A percentile compares a stretch with the other conserved stretches of the same genome.
These are phyloP conservation scores for Wilcoxina mikolae DNA, from an alignment of 495 filamentous ascomycete species.

Conservation along the genomic window DNA sequence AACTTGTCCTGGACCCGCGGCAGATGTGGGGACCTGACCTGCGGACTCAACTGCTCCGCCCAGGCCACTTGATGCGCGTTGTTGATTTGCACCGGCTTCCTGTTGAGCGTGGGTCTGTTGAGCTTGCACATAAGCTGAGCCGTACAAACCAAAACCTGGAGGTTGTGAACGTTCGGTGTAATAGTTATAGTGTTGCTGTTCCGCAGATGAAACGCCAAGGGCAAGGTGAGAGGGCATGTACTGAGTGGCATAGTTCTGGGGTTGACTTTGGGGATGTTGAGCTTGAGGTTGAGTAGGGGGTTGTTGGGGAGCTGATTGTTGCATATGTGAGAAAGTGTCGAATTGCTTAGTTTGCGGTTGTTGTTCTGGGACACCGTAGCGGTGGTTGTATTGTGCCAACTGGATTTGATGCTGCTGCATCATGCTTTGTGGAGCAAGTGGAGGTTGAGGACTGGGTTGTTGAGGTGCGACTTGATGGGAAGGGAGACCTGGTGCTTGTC, in stretches of 20 bases:
- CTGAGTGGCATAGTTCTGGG: slow-evolving; percentile 54
- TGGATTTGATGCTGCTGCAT: slow-evolving; percentile 31
- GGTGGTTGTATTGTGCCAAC: slow-evolving; percentile 43
- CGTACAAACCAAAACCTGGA: slow-evolving; percentile 39
- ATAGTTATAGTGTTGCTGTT: slow-evolving; percentile 60
- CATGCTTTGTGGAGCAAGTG: slow-evolving; percentile 36
- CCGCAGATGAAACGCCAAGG: slow-evolving; percentile 39
- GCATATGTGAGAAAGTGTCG: slow-evolving; percentile 71
- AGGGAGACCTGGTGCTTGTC: slow-evolving; percentile 54
- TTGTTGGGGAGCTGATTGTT: slow-evolving; percentile 31
- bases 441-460: slow-evolving; percentile 29
- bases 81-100: slow-evolving; percentile 54
- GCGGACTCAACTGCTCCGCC: slow-evolving; percentile 59
- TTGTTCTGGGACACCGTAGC: slow-evolving; percentile 46
- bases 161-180: slow-evolving; percentile 38
- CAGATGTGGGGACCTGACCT: slow-evolving; percentile 57
- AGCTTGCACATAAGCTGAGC: slow-evolving; percentile 45
- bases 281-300: slow-evolving; percentile 47
- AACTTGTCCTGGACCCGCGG: slow-evolving; percentile 34
- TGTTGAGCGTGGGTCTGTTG: slow-evolving; percentile 45
- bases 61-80: slow-evolving; percentile 59
- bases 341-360: slow-evolving; percentile 58
- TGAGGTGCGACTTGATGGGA: slow-evolving; percentile 39
- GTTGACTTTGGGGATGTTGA: slow-evolving; percentile 37
- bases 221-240: slow-evolving; percentile 55